phyloP scores from a whole-genome alignment of 208 protist species.

The Acanthamoeba healyi region DNA sequence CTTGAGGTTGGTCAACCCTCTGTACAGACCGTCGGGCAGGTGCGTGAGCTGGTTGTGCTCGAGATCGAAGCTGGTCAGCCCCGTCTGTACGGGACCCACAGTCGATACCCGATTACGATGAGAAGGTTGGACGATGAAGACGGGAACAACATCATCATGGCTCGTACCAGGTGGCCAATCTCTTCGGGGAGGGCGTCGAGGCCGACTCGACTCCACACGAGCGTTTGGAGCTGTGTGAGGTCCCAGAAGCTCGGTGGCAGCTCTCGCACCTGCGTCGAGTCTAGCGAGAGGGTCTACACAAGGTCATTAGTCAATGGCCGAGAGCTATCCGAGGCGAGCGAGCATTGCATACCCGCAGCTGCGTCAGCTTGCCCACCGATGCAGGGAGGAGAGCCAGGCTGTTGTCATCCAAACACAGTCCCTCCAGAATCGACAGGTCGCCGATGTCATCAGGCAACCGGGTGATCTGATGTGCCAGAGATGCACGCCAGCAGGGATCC shows the following conservation, averaged over 20 bases:
- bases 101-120: too few species aligned
- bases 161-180: neutral
- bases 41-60: too few species aligned
- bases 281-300: neutral
- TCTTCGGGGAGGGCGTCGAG: neutral
- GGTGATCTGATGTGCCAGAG: neutral
- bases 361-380: neutral
- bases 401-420: neutral
- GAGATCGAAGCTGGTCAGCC: too few species aligned
- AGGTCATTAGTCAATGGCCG: too few species aligned
- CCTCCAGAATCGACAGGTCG: neutral
- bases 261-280: too few species aligned
- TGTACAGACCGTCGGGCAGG: too few species aligned
- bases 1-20: too few species aligned
- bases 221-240: neutral
- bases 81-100: too few species aligned
- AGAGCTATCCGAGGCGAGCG: too few species aligned
- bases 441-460: neutral
- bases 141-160: neutral
- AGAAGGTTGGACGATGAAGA: too few species aligned
- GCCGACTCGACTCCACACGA: neutral
- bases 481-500: too few species aligned
- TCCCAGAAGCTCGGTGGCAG: neutral
- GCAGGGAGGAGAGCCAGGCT: neutral
- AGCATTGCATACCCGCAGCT: neutral